Conservation (phyloP, 1,284 basidiomycete species). For the Ganoderma sp. region DNA sequence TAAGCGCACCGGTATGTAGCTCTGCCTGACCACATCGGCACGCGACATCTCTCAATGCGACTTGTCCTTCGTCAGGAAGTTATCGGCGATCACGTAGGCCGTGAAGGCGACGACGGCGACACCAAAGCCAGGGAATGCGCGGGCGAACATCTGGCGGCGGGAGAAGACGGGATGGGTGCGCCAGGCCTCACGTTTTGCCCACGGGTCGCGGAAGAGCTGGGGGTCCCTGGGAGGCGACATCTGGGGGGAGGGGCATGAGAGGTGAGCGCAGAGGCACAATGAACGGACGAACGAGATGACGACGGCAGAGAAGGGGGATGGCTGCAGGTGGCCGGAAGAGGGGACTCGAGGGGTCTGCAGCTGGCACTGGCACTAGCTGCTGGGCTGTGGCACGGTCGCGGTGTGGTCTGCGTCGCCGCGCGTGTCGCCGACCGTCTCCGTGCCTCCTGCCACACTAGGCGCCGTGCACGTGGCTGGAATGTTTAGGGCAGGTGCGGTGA, state of each 20-base stretch:
- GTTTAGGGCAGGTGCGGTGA: conserved; percentile 64
- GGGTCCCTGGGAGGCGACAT: conserved; percentile 56
- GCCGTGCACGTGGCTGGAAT: conserved; percentile 28
- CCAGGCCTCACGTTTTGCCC: conserved; percentile 95
- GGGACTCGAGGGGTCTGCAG: not conserved
- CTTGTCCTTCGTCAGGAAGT: conserved; percentile 48
- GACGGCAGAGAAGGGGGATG: conserved; percentile 10
- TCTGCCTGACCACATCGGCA: not conserved
- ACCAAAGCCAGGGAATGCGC: conserved; percentile 91
- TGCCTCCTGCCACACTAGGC: conserved; percentile 19
- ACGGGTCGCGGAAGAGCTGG: conserved; percentile 88
- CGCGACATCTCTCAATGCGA: conserved; percentile 25
- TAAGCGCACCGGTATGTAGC: conserved; percentile 17
- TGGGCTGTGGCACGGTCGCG: not conserved
- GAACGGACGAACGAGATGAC: conserved; percentile 22
- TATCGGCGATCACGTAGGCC: conserved; percentile 87
- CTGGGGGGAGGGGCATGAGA: conserved; percentile 25
- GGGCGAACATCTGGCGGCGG: conserved; percentile 84
- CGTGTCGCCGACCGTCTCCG: not conserved
- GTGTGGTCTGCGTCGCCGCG: not conserved
- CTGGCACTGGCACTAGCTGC: not conserved
- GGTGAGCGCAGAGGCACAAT: conserved; percentile 10
- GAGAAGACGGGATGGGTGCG: conserved; percentile 88
- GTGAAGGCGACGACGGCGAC: conserved; percentile 91
- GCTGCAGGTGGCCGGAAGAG: conserved; percentile 14